phyloP scores from a whole-genome alignment of 371 early-diverging fungal species.

The Mortierella sp. region DNA sequence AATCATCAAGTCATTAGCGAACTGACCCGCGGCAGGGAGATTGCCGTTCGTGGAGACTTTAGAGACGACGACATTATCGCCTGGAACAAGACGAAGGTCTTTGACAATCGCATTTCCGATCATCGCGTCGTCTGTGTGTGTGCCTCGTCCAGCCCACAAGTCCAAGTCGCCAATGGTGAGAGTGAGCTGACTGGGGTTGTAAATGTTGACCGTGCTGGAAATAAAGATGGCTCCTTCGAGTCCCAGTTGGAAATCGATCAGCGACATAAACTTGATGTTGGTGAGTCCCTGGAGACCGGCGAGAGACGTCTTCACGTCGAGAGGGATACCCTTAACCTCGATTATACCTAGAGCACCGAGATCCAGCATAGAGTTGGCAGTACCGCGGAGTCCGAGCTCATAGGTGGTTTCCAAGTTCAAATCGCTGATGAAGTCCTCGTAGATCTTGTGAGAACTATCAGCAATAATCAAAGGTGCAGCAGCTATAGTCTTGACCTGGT shows the following conservation, averaged over 20 bases:
- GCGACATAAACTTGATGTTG: background rate
- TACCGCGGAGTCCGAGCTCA: conserved; percentile 31
- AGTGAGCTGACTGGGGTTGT: conserved; percentile 42
- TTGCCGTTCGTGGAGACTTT: background rate
- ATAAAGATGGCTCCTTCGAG: background rate
- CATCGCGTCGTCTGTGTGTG: background rate
- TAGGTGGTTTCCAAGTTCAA: conserved; percentile 14
- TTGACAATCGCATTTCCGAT: background rate
- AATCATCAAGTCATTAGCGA: background rate
- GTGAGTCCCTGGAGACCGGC: conserved; percentile 32
- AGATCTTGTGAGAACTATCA: conserved; percentile 19
- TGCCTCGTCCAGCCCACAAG: background rate
- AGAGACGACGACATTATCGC: conserved; percentile 3
- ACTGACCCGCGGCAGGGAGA: background rate
- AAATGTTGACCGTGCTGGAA: conserved; percentile 6
- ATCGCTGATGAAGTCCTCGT: conserved; percentile 15
- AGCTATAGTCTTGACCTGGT: conserved; percentile 15
- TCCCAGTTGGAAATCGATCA: background rate
- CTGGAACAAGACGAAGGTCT: conserved; percentile 14
- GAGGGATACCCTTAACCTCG: conserved; percentile 24
- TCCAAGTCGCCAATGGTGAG: conserved; percentile 25
- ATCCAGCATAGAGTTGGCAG: conserved; percentile 26
- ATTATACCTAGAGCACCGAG: conserved; percentile 21
- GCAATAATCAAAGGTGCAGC: conserved; percentile 12
- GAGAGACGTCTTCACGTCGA: conserved; percentile 22